Evolutionary conservation across 1,284 basidiomycete species (phyloP).

Genomic region (Ganoderma lucidum): DNA sequence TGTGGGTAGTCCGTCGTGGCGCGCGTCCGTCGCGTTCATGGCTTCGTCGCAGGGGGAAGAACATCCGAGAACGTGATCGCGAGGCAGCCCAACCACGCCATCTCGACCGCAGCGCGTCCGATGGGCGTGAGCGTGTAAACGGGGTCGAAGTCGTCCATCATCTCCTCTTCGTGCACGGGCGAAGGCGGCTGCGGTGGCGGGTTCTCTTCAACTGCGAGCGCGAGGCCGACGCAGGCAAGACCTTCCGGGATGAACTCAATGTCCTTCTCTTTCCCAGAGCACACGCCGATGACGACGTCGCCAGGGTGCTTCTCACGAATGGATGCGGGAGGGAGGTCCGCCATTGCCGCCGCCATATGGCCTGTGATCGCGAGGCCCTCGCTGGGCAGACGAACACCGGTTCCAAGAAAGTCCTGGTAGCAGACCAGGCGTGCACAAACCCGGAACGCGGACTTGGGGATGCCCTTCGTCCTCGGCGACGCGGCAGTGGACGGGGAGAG

Average conservation of each 20-base stretch:
- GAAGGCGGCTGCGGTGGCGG: conserved; percentile 37
- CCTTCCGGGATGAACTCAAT: conserved; percentile 78
- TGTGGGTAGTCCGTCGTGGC: conserved; percentile 21
- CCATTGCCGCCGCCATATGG: conserved; percentile 64
- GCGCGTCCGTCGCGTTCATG: conserved; percentile 16
- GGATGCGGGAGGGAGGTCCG: conserved; percentile 45
- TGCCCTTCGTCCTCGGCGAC: conserved; percentile 43
- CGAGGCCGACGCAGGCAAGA: conserved; percentile 71
- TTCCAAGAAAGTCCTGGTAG: conserved; percentile 71
- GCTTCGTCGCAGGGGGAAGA: conserved; percentile 26
- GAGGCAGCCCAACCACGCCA: conserved; percentile 83
- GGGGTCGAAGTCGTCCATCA: conserved; percentile 47
- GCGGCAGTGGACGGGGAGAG: conserved; percentile 47
- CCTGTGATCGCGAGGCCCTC: conserved; percentile 73
- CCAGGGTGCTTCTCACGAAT: conserved; percentile 44
- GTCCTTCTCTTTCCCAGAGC: conserved; percentile 65
- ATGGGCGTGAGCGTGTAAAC: conserved; percentile 68
- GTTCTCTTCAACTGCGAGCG: conserved; percentile 41
- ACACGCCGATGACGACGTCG: conserved; percentile 64
- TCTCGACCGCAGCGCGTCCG: conserved; percentile 79
- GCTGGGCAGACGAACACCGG: conserved; percentile 75
- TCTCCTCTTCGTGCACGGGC: conserved; percentile 47
- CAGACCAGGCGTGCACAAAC: conserved; percentile 72
- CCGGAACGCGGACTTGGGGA: conserved; percentile 67
- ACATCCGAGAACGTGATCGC: conserved; percentile 68